A percentile compares a stretch with the other conserved stretches of the same genome.
These are phyloP conservation scores for Orobanche coerulescens DNA, from an alignment of 257 asterid genomes.

Conservation along the genomic window DNA sequence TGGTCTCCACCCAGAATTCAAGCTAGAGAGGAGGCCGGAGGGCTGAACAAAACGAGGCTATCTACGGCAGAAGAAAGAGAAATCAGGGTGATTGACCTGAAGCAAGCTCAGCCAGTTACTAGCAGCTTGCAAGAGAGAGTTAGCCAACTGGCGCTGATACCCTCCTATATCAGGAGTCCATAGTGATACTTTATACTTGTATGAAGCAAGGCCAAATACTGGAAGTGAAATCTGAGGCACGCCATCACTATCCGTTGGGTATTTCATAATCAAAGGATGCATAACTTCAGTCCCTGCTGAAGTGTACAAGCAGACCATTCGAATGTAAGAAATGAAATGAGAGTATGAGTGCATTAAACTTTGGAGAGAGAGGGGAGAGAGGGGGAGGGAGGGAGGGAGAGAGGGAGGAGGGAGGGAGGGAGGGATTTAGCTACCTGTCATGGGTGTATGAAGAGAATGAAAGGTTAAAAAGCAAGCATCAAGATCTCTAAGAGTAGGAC, in stretches of 20 bases:
- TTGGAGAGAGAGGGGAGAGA: neutral
- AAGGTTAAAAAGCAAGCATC: conserved; percentile 93
- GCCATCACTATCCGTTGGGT: conserved; percentile 45
- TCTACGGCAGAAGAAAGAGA: conserved; percentile 69
- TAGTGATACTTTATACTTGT: conserved; percentile 58
- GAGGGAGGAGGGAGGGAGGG: neutral
- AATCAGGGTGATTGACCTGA: conserved; percentile 84
- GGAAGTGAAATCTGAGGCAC: conserved; percentile 57
- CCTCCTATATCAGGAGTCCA: conserved; percentile 72
- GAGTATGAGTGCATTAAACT: neutral
- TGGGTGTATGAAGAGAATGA: conserved; percentile 81
- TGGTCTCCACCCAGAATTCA: neutral
- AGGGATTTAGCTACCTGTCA: conserved; percentile 40
- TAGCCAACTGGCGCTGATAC: conserved; percentile 41
- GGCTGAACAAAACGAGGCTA: conserved; percentile 20
- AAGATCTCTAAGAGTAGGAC: conserved; percentile 75
- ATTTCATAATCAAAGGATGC: conserved; percentile 34
- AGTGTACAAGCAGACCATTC: neutral
- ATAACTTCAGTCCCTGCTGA: conserved; percentile 49
- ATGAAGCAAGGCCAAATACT: conserved; percentile 77
- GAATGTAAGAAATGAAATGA: neutral
- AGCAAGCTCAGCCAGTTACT: conserved; percentile 49
- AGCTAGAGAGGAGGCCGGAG: neutral
- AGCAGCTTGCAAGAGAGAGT: conserved; percentile 59
- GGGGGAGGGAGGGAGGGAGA: neutral